phyloP scores from a whole-genome alignment of 2,329 filamentous ascomycete genomes.

The Calycina marina region DNA sequence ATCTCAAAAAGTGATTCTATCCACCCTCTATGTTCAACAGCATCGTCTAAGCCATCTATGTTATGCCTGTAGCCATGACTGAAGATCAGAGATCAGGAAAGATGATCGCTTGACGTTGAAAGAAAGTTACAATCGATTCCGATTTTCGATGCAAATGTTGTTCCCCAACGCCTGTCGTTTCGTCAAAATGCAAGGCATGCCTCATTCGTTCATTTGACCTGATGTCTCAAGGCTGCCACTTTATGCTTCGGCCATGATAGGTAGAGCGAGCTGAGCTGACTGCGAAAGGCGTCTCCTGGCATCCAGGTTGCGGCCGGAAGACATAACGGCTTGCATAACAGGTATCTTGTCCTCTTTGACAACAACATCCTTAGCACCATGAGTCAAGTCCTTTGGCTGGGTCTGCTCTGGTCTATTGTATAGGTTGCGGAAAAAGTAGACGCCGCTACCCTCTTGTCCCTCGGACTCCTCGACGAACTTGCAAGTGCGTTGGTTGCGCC shows the following conservation, averaged over 20 bases:
- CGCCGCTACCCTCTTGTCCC: constrained; percentile 20
- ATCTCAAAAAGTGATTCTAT: too few species aligned
- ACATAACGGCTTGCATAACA: constrained; percentile 17
- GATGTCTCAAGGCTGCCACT: background rate
- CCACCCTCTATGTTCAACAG: too few species aligned
- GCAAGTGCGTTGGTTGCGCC: constrained; percentile 20
- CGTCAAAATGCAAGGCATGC: too few species aligned
- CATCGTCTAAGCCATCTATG: too few species aligned
- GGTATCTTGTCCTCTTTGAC: constrained; percentile 6
- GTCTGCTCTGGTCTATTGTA: constrained; percentile 16
- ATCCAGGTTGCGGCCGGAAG: constrained; percentile 14
- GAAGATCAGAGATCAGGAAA: too few species aligned
- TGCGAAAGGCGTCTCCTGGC: constrained; percentile 17
- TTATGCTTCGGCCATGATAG: constrained; percentile 14
- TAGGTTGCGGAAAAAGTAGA: constrained; percentile 22
- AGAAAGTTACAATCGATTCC: too few species aligned
- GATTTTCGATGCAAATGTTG: too few species aligned
- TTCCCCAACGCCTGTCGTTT: too few species aligned
- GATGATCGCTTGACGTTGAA: too few species aligned
- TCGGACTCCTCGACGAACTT: constrained; percentile 23
- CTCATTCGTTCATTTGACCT: too few species aligned
- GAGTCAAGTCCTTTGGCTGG: constrained; percentile 11
- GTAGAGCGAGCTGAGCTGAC: constrained; percentile 17
- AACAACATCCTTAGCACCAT: constrained; percentile 5
- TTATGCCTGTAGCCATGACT: too few species aligned